These are phyloP conservation scores for Arabidopsis lyrata DNA, from an alignment of 441 rosid genomes.

Conservation along the genomic window DNA sequence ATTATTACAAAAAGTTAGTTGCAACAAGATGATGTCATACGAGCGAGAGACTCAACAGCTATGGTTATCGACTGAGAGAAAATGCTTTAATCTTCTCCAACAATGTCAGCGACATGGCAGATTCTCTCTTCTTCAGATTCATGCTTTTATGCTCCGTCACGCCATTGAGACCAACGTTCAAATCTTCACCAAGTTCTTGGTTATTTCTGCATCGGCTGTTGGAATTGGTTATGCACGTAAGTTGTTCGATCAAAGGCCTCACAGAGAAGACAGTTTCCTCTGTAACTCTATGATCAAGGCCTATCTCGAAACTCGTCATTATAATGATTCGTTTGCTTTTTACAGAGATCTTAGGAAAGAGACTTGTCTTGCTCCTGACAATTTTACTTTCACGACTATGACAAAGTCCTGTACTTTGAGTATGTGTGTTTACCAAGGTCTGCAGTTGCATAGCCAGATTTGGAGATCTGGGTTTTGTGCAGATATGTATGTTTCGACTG, in stretches of 20 bases:
- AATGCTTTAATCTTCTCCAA: constrained; percentile 63
- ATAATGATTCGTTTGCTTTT: constrained; percentile 52
- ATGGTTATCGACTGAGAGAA: constrained; percentile 65
- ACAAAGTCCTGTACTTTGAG: constrained; percentile 57
- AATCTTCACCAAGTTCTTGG: constrained; percentile 65
- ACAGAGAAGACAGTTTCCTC: constrained; percentile 61
- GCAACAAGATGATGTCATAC: constrained; percentile 10
- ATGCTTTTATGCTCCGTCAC: constrained; percentile 69
- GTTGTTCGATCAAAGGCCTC: constrained; percentile 60
- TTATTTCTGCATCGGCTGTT: constrained; percentile 45
- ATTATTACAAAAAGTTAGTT: not conserved
- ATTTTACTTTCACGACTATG: constrained; percentile 64
- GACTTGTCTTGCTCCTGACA: constrained; percentile 61
- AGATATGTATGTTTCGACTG: constrained; percentile 60
- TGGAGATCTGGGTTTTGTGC: constrained; percentile 51
- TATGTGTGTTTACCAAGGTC: constrained; percentile 56
- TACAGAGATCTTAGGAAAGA: constrained; percentile 56
- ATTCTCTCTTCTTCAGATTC: constrained; percentile 58
- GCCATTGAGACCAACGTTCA: constrained; percentile 61
- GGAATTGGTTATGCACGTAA: constrained; percentile 59
- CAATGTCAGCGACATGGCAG: constrained; percentile 40
- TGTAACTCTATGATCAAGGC: constrained; percentile 77
- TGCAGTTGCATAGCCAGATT: constrained; percentile 55
- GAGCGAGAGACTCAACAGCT: constrained; percentile 34
- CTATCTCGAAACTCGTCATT: constrained; percentile 51